Conservation (phyloP, 306 rosid genomes). For the Inga leiocalycina region DNA sequence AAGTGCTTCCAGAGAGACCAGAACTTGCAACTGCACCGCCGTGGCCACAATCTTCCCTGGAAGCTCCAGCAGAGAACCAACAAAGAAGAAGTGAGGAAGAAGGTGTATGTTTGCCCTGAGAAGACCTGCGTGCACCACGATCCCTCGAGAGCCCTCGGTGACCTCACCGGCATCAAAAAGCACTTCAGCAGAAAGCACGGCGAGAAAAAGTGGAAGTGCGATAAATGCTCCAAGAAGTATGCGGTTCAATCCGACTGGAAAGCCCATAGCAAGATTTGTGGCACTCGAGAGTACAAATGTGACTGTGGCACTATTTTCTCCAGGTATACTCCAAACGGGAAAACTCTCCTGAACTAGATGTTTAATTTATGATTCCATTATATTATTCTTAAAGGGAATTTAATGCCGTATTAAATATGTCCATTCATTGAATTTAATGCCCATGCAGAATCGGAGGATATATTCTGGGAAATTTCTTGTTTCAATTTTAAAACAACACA, state of each 20-base stretch:
- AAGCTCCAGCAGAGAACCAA: slow-evolving; percentile 71
- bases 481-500: background rate
- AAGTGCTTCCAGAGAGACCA: slow-evolving; percentile 94
- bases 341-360: background rate
- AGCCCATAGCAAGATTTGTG: slow-evolving; percentile 88
- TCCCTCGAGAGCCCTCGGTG: slow-evolving; percentile 87
- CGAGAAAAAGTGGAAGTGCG: slow-evolving; percentile 82
- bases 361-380: background rate
- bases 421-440: slow-evolving; percentile 31
- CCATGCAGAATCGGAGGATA: background rate
- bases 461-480: background rate
- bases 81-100: slow-evolving; percentile 68
- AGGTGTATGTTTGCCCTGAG: slow-evolving; percentile 94
- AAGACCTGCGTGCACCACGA: slow-evolving; percentile 82
- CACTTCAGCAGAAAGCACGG: slow-evolving; percentile 93
- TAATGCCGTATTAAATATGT: slow-evolving; percentile 7
- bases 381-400: slow-evolving; percentile 19
- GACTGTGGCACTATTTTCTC: slow-evolving; percentile 62
- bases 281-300: slow-evolving; percentile 71
- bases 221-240: slow-evolving; percentile 55
- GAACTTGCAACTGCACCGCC: slow-evolving; percentile 87
- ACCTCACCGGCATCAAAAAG: slow-evolving; percentile 88
- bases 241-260: slow-evolving; percentile 98
- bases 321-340: slow-evolving; percentile 43
- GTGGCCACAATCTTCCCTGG: slow-evolving; percentile 94